phyloP scores from a whole-genome alignment of 331 rosid genomes.

The Telfairia occidentalis region DNA sequence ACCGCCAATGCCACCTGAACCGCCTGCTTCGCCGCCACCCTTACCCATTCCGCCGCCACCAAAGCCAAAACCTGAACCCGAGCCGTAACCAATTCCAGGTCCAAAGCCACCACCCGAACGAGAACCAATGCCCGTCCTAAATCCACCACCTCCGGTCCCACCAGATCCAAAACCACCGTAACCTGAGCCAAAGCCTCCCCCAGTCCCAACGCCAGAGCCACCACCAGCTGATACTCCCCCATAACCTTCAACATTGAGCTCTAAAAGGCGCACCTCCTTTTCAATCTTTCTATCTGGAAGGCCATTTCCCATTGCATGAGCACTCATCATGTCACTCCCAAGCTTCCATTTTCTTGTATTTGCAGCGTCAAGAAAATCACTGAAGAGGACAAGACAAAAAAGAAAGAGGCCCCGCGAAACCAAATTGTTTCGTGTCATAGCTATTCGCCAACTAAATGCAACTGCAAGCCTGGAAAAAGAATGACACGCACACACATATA shows the following conservation, averaged over 20 bases:
- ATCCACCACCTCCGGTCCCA: slow-evolving; percentile 11
- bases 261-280: background rate
- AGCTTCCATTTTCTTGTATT: slow-evolving; percentile 16
- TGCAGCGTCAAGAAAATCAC: slow-evolving; percentile 19
- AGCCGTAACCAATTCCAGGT: background rate
- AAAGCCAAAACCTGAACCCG: background rate
- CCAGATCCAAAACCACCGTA: slow-evolving; percentile 4
- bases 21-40: background rate
- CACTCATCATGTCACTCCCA: background rate
- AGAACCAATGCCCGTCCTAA: background rate
- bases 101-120: background rate
- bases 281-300: background rate
- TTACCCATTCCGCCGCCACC: background rate
- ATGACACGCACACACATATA: background rate
- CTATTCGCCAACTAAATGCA: background rate
- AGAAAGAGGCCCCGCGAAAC: background rate
- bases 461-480: background rate
- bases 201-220: slow-evolving; percentile 8
- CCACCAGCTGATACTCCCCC: slow-evolving; percentile 19
- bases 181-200: slow-evolving; percentile 18
- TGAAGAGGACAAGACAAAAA: slow-evolving; percentile 9
- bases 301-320: background rate
- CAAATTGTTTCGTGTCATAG: slow-evolving; percentile 9
- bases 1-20: background rate
- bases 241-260: slow-evolving; percentile 24